Conservation (phyloP, 1,284 basidiomycete genomes). For the Ganoderma boninense region DNA sequence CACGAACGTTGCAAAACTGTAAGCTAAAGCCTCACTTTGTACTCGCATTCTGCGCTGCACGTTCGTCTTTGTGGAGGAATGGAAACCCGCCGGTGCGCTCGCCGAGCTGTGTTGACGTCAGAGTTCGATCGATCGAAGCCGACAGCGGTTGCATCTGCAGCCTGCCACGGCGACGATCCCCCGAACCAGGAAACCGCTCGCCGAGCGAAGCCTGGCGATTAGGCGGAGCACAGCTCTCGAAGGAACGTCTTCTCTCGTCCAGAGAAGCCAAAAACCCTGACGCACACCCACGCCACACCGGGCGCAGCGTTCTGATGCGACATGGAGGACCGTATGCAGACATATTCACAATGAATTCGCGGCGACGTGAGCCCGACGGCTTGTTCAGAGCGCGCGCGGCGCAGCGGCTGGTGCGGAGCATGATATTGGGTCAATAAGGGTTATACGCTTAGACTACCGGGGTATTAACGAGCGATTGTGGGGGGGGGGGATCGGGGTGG, state of each 20-base stretch:
- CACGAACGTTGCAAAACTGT: background rate
- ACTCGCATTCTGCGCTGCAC: background rate
- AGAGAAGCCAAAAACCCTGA: background rate
- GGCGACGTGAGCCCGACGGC: background rate
- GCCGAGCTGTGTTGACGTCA: background rate
- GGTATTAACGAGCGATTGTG: conserved; percentile 34
- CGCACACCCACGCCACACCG: background rate
- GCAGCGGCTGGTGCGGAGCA: background rate
- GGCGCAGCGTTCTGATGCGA: background rate
- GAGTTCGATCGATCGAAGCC: background rate
- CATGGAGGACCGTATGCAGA: background rate
- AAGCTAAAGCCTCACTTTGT: background rate
- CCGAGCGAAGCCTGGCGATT: background rate
- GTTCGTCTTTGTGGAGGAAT: background rate
- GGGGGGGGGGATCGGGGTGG: conserved; percentile 10
- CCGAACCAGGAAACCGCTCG: background rate
- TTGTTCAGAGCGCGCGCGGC: background rate
- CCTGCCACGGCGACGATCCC: background rate
- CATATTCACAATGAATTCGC: background rate
- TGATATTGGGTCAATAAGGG: conserved; percentile 22
- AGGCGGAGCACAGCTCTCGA: background rate
- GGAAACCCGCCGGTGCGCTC: no score
- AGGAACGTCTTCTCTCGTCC: background rate
- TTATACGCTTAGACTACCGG: conserved; percentile 32
- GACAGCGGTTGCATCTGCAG: background rate